Evolutionary conservation across 2,329 filamentous ascomycete species (phyloP), one percentile per base, ranked within the genome.

Genomic region (Chalara sp.): DNA sequence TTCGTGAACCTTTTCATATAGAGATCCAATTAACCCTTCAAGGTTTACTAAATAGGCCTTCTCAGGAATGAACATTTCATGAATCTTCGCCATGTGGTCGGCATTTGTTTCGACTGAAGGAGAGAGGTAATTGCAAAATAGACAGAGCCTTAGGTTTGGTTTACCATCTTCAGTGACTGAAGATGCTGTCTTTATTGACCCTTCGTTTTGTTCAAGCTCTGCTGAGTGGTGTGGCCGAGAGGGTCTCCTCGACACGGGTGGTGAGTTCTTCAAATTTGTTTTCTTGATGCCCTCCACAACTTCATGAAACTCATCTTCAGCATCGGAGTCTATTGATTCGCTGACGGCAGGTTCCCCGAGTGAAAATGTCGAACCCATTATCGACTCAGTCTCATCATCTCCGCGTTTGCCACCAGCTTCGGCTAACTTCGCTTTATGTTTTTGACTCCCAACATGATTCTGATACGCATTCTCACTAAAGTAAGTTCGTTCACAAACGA

Each of bases 61-160:
- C 67, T 99, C 93, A 0, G 93, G 93, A 55, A 99, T 85, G 69
- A 97, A 96, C 83, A 96, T 90, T 72, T 92, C 89, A 66, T 99
- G 93, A 62, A 86, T 84, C 53, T 88, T 86, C 65, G 86, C 84
- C 93, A 99, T 99, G 66, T 99, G 93, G 40, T 82, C 73, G 33
- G 89, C 75, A 63, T 91, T 96, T 32, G 91, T 74, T n/a, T 81
- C 70, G 5, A 89, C 72, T 10, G 81, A 86, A 1, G 88, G 81
- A 0, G 90, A 95, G 46, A 86, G 76, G 63, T 87, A 87, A 68
- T 93, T 95, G 76, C 93, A 99, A 76, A 99, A 97, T 12, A 99
- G 75, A 66, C 93, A 99, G 56, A 68, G 68, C 35, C 72, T 66
- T 12, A 67, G 40, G 6, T 51, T 57, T 3, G 65, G 68, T 39